phyloP scores from a whole-genome alignment of 129 eudicot species.

The Pittosporum tobira region DNA sequence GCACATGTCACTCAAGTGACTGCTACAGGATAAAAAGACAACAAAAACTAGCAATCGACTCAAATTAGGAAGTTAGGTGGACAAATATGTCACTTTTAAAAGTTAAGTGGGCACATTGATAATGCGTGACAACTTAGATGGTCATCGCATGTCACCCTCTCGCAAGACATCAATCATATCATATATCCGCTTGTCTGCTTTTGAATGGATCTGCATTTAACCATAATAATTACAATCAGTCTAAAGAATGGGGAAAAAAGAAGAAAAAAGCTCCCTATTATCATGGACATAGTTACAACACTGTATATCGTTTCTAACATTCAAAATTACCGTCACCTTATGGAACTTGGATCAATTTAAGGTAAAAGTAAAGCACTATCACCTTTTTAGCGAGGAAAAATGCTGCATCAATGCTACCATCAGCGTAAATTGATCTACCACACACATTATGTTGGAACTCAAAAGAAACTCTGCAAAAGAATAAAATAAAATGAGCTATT shows the following conservation, averaged over 20 bases:
- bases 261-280: not conserved
- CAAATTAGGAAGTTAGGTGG: too few species aligned
- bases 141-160: conserved; percentile 87
- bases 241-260: not conserved
- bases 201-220: conserved; percentile 52
- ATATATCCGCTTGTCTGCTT: conserved; percentile 73
- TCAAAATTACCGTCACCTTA: not conserved
- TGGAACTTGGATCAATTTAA: not conserved
- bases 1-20: too few species aligned
- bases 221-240: conserved; percentile 6
- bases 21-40: too few species aligned
- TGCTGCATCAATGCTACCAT: conserved; percentile 89
- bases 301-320: not conserved
- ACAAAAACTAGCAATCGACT: too few species aligned
- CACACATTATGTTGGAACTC: conserved; percentile 97
- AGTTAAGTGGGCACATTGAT: too few species aligned
- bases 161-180: conserved; percentile 90
- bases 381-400: conserved; percentile 88
- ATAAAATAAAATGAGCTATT: not conserved
- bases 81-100: too few species aligned
- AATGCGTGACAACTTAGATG: too few species aligned
- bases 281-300: not conserved
- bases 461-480: conserved; percentile 57
- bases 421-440: conserved; percentile 97
- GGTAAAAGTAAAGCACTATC: conserved; percentile 5